A percentile compares a stretch with the other conserved stretches of the same genome.
phyloP scores from a whole-genome alignment of 306 rosid species.

The Oxytropis ochrocephala region DNA sequence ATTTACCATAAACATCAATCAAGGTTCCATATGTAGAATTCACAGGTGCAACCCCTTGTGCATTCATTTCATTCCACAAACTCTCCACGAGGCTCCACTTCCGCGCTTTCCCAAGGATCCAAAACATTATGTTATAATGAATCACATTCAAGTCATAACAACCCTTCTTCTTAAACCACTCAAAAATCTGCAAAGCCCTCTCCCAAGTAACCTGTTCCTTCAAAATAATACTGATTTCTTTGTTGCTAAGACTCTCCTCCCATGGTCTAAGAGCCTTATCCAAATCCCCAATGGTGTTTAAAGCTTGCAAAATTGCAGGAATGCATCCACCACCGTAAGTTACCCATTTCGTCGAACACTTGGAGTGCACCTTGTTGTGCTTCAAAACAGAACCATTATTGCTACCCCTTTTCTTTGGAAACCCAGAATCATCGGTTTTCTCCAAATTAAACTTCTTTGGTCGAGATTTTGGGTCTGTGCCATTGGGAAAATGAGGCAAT shows the following conservation, averaged over 20 bases:
- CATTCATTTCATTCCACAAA: conserved; percentile 69
- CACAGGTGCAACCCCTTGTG: conserved; percentile 49
- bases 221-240: conserved; percentile 68
- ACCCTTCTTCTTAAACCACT: conserved; percentile 62
- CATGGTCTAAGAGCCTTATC: conserved; percentile 62
- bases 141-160: conserved; percentile 65
- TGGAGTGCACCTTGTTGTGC: conserved; percentile 40
- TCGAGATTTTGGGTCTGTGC: not conserved
- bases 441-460: conserved; percentile 22
- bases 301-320: conserved; percentile 49
- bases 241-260: conserved; percentile 42
- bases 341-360: conserved; percentile 61
- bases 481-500: conserved; percentile 19
- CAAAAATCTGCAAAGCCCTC: conserved; percentile 59
- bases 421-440: conserved; percentile 3
- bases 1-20: conserved; percentile 75
- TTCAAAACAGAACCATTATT: not conserved
- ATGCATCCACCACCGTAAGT: conserved; percentile 58
- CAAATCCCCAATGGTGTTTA: conserved; percentile 47
- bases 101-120: conserved; percentile 53
- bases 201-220: conserved; percentile 62
- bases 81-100: conserved; percentile 51
- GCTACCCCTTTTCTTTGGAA: not conserved
- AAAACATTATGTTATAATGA: conserved; percentile 67
- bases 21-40: conserved; percentile 79